Evolutionary conservation across 495 filamentous ascomycete genomes (phyloP).

Genomic region (Halenospora varia): DNA sequence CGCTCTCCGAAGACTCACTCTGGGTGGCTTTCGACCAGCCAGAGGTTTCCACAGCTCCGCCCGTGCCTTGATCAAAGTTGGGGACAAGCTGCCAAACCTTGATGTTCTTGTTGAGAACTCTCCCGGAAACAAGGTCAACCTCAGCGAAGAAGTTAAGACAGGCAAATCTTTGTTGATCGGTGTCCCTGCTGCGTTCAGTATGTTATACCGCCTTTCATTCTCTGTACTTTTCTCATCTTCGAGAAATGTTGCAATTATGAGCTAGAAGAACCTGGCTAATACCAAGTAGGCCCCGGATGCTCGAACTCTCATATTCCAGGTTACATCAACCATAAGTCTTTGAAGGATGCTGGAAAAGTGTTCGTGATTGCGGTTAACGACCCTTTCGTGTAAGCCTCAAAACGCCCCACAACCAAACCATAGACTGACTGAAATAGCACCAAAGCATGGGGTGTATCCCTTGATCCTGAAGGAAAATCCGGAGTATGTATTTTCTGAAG

Average conservation of each 20-base stretch:
- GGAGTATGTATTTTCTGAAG: constrained; percentile 71
- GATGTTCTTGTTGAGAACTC: constrained; percentile 58
- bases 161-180: constrained; percentile 79
- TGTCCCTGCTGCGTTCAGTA: constrained; percentile 85
- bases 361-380: constrained; percentile 94
- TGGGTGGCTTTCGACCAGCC: constrained; percentile 7
- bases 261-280: background rate
- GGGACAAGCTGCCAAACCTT: constrained; percentile 58
- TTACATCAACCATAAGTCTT: constrained; percentile 59
- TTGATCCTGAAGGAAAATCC: constrained; percentile 41
- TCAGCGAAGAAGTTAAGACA: constrained; percentile 65
- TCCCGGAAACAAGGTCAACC: constrained; percentile 79
- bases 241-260: background rate
- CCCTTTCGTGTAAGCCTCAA: constrained; percentile 74
- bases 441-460: constrained; percentile 71
- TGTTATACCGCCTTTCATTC: constrained; percentile 26
- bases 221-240: background rate
- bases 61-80: constrained; percentile 47
- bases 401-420: background rate
- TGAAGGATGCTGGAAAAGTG: constrained; percentile 61
- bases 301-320: constrained; percentile 74
- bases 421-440: constrained; percentile 37
- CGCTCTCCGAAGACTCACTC: constrained; percentile 14
- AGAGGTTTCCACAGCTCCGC: constrained; percentile 50
- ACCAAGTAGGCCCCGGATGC: constrained; percentile 55